Evolutionary conservation across 2,329 filamentous ascomycete species (phyloP).

Genomic region (Arthrobotrys sphaeroides): DNA sequence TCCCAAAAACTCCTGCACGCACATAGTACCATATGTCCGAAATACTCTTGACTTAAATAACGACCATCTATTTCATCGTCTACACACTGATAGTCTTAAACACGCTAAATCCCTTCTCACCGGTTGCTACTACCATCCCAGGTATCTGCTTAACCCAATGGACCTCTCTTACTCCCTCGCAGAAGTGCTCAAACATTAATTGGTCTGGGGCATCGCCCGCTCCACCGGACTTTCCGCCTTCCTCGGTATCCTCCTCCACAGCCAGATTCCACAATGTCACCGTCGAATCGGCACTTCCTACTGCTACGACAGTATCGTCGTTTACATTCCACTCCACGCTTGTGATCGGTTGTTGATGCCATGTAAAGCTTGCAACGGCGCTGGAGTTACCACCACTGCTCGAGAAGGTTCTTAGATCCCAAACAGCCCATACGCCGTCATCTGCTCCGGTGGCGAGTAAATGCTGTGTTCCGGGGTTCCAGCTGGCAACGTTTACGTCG

Average conservation of each 20-base stretch:
- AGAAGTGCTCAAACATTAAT: slow-evolving; percentile 94
- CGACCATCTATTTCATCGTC: slow-evolving; percentile 16
- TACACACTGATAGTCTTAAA: slow-evolving; percentile 86
- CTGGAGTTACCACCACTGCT: slow-evolving; percentile 65
- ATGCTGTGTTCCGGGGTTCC: slow-evolving; percentile 88
- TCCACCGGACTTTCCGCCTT: slow-evolving; percentile 75
- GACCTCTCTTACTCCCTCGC: slow-evolving; percentile 91
- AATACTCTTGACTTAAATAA: not conserved
- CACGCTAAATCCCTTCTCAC: slow-evolving; percentile 83
- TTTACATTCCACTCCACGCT: slow-evolving; percentile 97
- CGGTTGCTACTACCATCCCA: slow-evolving; percentile 87
- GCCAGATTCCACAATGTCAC: slow-evolving; percentile 96
- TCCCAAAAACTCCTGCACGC: slow-evolving; percentile 19
- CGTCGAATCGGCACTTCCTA: slow-evolving; percentile 91
- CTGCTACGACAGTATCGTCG: slow-evolving; percentile 93
- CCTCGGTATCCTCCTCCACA: slow-evolving; percentile 95
- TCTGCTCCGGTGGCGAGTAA: slow-evolving; percentile 92
- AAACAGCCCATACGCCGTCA: slow-evolving; percentile 92
- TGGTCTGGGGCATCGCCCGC: slow-evolving; percentile 92
- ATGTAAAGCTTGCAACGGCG: slow-evolving; percentile 90
- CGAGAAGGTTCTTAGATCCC: slow-evolving; percentile 76
- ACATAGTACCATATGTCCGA: slow-evolving; percentile 4
- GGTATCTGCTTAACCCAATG: slow-evolving; percentile 99
- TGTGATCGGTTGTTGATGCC: slow-evolving; percentile 96
- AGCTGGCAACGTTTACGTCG: slow-evolving; percentile 96